These are phyloP conservation scores for Rhododendron williamsianum DNA, from an alignment of 148 eudicot species.

Conservation along the genomic window DNA sequence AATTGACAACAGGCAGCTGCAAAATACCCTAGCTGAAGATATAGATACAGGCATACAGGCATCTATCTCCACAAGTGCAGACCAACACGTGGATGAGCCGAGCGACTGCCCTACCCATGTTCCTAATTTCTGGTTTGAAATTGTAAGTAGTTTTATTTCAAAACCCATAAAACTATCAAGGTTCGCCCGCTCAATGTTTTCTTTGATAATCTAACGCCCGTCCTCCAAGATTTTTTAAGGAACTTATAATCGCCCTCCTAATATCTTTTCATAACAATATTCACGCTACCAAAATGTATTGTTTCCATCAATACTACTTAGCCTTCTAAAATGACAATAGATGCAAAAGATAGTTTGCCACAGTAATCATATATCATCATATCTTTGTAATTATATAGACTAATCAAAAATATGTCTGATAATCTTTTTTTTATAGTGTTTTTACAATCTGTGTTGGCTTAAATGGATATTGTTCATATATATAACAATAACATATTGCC, in stretches of 20 bases:
- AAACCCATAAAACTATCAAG: not conserved
- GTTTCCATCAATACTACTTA: not conserved
- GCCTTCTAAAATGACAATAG: not conserved
- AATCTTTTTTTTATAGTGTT: not conserved
- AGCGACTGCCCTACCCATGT: not conserved
- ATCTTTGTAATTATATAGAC: no score
- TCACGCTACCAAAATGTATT: not conserved
- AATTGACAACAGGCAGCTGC: not conserved
- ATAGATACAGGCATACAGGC: not conserved
- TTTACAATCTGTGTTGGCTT: not conserved
- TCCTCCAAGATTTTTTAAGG: not conserved
- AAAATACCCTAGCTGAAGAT: not conserved
- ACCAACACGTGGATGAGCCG: not conserved
- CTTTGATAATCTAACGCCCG: not conserved
- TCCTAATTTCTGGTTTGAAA: not conserved
- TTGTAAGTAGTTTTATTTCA: not conserved
- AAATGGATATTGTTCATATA: not conserved
- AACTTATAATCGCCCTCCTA: not conserved
- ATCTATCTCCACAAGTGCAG: not conserved
- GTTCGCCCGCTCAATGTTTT: not conserved
- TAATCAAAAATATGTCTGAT: not conserved
- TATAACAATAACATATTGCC: not conserved
- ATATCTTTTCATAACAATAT: no score
- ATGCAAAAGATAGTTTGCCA: not conserved
- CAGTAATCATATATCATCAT: no score